Conservation (phyloP, 371 early-diverging fungal genomes). For the Mucor racemosus region DNA sequence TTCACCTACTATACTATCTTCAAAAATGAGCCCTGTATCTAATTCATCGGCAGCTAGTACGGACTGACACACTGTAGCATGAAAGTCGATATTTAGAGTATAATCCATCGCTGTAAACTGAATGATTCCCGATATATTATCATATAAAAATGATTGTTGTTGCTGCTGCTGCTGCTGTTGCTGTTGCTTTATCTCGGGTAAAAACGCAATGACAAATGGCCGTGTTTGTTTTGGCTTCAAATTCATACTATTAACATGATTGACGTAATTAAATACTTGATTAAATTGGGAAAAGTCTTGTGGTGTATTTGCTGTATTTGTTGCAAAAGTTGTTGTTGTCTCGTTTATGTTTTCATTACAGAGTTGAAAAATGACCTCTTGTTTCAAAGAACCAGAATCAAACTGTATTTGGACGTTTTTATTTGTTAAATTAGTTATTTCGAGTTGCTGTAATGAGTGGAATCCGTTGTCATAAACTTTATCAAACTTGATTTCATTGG, state of each 20-base stretch:
- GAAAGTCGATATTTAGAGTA: conserved; percentile 35
- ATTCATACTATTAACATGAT: conserved; percentile 67
- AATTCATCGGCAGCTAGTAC: conserved; percentile 84
- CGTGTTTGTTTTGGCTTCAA: conserved; percentile 61
- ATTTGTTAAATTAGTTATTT: conserved; percentile 62
- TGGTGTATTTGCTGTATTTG: conserved; percentile 60
- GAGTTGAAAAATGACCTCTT: conserved; percentile 79
- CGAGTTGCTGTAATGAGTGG: conserved; percentile 71
- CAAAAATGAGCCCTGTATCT: conserved; percentile 83
- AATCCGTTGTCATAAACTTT: conserved; percentile 77
- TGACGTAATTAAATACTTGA: conserved; percentile 82
- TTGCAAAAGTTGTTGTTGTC: conserved; percentile 28
- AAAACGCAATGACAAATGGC: conserved; percentile 68
- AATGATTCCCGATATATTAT: not conserved
- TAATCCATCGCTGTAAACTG: not conserved
- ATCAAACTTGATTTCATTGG: conserved; percentile 35
- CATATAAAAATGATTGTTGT: not conserved
- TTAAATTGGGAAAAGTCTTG: conserved; percentile 72
- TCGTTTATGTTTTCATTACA: conserved; percentile 73
- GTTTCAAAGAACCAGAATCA: conserved; percentile 64
- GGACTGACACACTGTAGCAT: conserved; percentile 77
- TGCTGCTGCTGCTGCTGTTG: conserved; percentile 9
- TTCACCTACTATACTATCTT: conserved; percentile 83
- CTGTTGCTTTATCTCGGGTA: conserved; percentile 53
- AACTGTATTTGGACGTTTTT: conserved; percentile 62